Conservation (phyloP, 116 monocot genomes). For the Dioscorea cayenensis region DNA sequence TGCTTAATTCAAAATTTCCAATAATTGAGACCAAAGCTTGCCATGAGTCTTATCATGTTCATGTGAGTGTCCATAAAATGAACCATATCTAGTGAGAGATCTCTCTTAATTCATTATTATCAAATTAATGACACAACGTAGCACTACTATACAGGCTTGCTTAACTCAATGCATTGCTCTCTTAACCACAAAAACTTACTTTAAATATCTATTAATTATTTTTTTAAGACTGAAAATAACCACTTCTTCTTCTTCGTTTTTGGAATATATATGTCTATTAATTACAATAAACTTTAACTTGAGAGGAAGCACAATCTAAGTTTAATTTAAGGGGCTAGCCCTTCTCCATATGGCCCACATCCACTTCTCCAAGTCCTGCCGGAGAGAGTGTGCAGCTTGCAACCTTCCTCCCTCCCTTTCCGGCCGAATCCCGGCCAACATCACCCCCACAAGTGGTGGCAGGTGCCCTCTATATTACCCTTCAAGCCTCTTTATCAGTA, state of each 20-base stretch:
- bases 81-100: background rate
- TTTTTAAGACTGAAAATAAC: too few species aligned
- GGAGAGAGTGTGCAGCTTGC: background rate
- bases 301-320: too few species aligned
- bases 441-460: conserved; percentile 28
- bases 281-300: too few species aligned
- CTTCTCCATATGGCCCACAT: too few species aligned
- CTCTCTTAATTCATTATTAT: background rate
- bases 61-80: background rate
- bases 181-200: too few species aligned
- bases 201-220: too few species aligned
- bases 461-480: conserved; percentile 29
- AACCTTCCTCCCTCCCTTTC: conserved; percentile 1
- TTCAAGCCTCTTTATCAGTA: conserved; percentile 26
- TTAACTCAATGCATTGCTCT: too few species aligned
- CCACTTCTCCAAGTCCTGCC: background rate
- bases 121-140: too few species aligned
- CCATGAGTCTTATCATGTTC: background rate
- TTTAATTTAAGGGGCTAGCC: too few species aligned
- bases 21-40: conserved; percentile 1
- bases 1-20: conserved; percentile 1
- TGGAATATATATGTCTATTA: too few species aligned
- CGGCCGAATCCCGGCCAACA: conserved; percentile 22
- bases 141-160: too few species aligned
- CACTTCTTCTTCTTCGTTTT: too few species aligned